Evolutionary conservation across 208 protist species (phyloP), one percentile per base, ranked within the genome.

Genomic region (Acanthamoeba polyphaga): DNA sequence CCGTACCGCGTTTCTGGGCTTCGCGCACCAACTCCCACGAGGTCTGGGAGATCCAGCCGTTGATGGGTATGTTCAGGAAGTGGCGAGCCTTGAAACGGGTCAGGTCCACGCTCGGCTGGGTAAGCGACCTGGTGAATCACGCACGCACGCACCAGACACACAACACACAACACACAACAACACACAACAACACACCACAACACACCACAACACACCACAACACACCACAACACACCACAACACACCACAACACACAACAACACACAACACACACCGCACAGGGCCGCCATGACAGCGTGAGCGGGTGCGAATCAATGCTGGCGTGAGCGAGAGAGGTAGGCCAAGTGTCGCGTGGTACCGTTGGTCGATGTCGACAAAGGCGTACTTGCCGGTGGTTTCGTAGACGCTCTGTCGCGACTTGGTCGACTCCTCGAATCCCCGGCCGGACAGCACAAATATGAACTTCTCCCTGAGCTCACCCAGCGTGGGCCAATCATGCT

Each of bases 301-400:
- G 38, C 38, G 38, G 38, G 38, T 38, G 38, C 38, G 38, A 38
- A 38, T 38, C 38, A 38, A 38, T 3, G 1, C 38, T 38, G 1
- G 38, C 38, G 3, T 3, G 38, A 38, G 38, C 38, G 38, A 38
- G 38, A 38, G 38, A 38, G 38, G 38, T 3, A 38, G 38, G 38
- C 38, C 38, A 38, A 38, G 38, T 38, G 38, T 38, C 38, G 38
- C 38, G 38, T 38, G 38, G 38, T 68, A 68, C 62, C 68, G 68
- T 32, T 76, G 68, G 68, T 76, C 68, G 32, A 76, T 38, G 68
- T 76, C 68, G 68, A 76, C 68, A 38, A 76, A 76, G 68, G 68
- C 68, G 32, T 34, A 76, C 24, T 32, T 22, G 68, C 68, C 68
- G 68, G n/a, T 32, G 68, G 68, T 17, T 32, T 76, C 68, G 32